Evolutionary conservation across 495 filamentous ascomycete species (phyloP), one percentile per base, ranked within the genome.

Genomic region (Penicillium coprophilum): DNA sequence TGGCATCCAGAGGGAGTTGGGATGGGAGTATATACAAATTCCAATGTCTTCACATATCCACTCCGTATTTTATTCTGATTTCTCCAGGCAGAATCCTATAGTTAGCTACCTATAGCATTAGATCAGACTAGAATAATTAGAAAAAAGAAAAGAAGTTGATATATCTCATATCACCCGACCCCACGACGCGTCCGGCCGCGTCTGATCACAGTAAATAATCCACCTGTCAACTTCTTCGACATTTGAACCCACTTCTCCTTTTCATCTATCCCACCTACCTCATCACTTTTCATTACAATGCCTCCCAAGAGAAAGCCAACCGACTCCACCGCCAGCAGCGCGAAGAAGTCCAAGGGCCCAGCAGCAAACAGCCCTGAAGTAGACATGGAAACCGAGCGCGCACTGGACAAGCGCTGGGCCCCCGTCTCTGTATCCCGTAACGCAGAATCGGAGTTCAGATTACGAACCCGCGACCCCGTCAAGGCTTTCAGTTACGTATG

Each of bases 1-100:
- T 48, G 53, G 45, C 45, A 47, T 56, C 53, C 34, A 12, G 50
- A 28, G 31, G 53, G 53, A 56, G 53, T 56, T 40, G 32, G 32
- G 19, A 44, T 11, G 36, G 36, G 46, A 56, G 46, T 49, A 43
- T 39, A 49, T 56, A 38, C 20, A 44, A 39, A 46, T 46, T 54
- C 7, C 41, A 34, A 34, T 51, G 13, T 49, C 23, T 30, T 46
- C 28, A 46, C 50, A n/a, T 39, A 38, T 15, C 34, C 7, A 8
- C 7, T 8, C 6, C 3, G 1, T 31, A 31, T 36, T 7, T 36
- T 31, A 31, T n/a, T 38, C 13, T 15, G 2, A 12, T 24, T 24
- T 24, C 2, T 24, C 24, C 24, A 24, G 5, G 24, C 24, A 24
- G 24, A 24, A n/a, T n/a, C n/a, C n/a, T n/a, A n/a, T n/a, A n/a